Base-by-base conservation (phyloP, 2,329 filamentous ascomycete genomes). In the Teratosphaeria destructans region DNA sequence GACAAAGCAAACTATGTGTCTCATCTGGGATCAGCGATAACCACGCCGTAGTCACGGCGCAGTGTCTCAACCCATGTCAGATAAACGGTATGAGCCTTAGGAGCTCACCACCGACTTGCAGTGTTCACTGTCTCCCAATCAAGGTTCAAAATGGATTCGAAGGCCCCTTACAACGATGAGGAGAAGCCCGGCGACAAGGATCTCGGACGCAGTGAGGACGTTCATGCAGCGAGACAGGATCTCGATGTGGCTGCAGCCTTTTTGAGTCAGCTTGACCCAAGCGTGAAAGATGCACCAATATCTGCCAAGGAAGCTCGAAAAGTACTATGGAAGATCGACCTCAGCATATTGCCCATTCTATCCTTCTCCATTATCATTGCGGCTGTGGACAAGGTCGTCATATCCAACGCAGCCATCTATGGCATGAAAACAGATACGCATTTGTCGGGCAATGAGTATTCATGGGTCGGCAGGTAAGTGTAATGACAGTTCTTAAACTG, bases 381-480 rank as follows among this genome's bases (percentile, higher is more conserved):
- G 19, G 55, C 55, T 29, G 55, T 57, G 10, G 55, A 57, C 55
- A 57, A 57, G 23, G 55, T 57, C 19, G 43, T 57, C 10, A 57
- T 57, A 37, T 57, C 55, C 19, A 57, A 57, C 26, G 55, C 55
- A 4, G 55, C 55, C 23, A 57, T 57, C 55, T 57, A 57, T 39
- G 55, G 70, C 23, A 67, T 67, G 43, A 70, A 66, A 59, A 66
- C 76, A 19, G 78, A 75, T 2, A 78, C 77, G 0, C 68, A 81
- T 60, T 70, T 82, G 3, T 61, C 71, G 3, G 76, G 76, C 14
- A 74, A 79, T 60, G 73, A 81, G 58, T 82, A 81, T 63, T 76
- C 43, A 16, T 47, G 43, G 43, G 43, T 47, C 16, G 43, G 43
- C 43, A 47, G 35, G 35, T 39, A 39, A 39, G 16, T 11, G 35